Evolutionary conservation across 768 basidiomycete species (phyloP).

Genomic region (Lentinula aciculospora): DNA sequence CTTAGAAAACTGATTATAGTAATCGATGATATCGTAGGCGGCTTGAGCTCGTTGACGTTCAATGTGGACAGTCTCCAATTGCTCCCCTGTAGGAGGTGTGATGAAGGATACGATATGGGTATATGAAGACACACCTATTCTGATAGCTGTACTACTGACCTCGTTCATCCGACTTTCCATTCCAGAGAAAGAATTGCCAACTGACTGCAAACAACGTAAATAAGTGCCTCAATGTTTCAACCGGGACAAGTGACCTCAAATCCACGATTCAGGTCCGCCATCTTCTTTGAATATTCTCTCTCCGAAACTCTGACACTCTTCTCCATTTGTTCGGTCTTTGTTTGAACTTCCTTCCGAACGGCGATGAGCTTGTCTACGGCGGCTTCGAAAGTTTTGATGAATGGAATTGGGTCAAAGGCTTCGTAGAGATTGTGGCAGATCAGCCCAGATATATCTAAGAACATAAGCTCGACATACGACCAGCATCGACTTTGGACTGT

Average conservation of each 20-base stretch:
- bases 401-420: slow-evolving; percentile 96
- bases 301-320: slow-evolving; percentile 85
- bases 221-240: background rate
- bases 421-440: slow-evolving; percentile 8
- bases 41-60: slow-evolving; percentile 91
- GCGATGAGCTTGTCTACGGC: slow-evolving; percentile 86
- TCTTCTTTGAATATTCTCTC: slow-evolving; percentile 89
- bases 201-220: slow-evolving; percentile 46
- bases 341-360: slow-evolving; percentile 85
- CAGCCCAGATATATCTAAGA: background rate
- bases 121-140: slow-evolving; percentile 62
- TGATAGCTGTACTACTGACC: slow-evolving; percentile 89
- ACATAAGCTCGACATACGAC: slow-evolving; percentile 43
- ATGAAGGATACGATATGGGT: background rate
- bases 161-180: slow-evolving; percentile 92
- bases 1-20: slow-evolving; percentile 87
- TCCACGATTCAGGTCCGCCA: slow-evolving; percentile 87
- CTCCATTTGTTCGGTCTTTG: slow-evolving; percentile 88
- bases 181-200: slow-evolving; percentile 79
- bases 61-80: slow-evolving; percentile 90
- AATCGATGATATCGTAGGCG: slow-evolving; percentile 88
- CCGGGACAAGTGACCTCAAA: slow-evolving; percentile 67
- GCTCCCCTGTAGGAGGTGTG: slow-evolving; percentile 61
- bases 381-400: slow-evolving; percentile 87
- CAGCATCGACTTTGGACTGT: slow-evolving; percentile 77